These are phyloP conservation scores for Didymella arachidicola DNA, from an alignment of 2,329 filamentous ascomycete species.

Conservation along the genomic window DNA sequence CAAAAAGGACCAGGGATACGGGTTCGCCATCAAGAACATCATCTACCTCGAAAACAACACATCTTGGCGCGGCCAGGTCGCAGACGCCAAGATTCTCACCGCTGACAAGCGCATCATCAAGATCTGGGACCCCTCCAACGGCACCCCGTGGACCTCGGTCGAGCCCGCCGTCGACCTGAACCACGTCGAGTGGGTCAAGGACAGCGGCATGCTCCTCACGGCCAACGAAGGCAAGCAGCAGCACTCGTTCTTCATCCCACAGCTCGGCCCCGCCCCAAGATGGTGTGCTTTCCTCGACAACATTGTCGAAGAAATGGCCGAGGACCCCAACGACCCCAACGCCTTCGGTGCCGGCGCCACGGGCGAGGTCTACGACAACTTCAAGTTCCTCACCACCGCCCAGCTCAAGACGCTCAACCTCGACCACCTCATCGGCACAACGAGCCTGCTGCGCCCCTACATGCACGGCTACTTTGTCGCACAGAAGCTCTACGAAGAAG, in stretches of 20 bases:
- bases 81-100: slow-evolving; percentile 80
- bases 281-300: slow-evolving; percentile 99
- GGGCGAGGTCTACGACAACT: slow-evolving; percentile 95
- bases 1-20: slow-evolving; percentile 95
- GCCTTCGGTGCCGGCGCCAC: slow-evolving; percentile 62
- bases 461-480: slow-evolving; percentile 99
- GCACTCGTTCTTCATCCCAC: slow-evolving; percentile 93
- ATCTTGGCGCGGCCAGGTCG: slow-evolving; percentile 67
- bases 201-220: slow-evolving; percentile 93
- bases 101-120: slow-evolving; percentile 97
- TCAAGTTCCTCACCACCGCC: slow-evolving; percentile 92
- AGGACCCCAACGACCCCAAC: slow-evolving; percentile 72
- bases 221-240: slow-evolving; percentile 97
- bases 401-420: slow-evolving; percentile 87
- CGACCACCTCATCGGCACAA: slow-evolving; percentile 88
- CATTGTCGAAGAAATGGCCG: slow-evolving; percentile 98
- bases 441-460: slow-evolving; percentile 87
- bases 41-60: slow-evolving; percentile 73
- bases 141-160: slow-evolving; percentile 92
- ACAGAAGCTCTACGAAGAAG: slow-evolving; percentile 94
- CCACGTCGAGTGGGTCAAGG: slow-evolving; percentile 88
- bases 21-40: slow-evolving; percentile 88
- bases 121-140: slow-evolving; percentile 85
- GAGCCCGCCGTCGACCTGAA: slow-evolving; percentile 96
- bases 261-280: slow-evolving; percentile 88